Percentiles rank a stretch among this genome's conserved stretches.
These are phyloP conservation scores for Neofusicoccum parvum DNA, from an alignment of 2,329 filamentous ascomycete genomes.

Conservation along the genomic window DNA sequence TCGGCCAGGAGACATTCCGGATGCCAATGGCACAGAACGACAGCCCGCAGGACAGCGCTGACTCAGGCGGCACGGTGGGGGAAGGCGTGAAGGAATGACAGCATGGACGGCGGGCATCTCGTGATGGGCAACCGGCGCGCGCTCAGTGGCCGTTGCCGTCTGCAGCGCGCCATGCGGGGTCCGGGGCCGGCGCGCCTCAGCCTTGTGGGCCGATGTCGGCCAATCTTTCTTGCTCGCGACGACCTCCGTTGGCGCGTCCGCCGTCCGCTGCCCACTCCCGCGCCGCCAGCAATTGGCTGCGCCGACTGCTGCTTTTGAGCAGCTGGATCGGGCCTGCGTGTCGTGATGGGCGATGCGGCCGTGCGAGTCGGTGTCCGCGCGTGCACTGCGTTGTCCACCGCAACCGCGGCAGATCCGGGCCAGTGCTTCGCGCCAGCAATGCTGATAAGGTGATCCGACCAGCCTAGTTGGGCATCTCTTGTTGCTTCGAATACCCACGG, in stretches of 20 bases:
- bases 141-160: background rate
- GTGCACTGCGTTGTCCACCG: constrained; percentile 6
- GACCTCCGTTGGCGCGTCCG: background rate
- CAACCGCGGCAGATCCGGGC: background rate
- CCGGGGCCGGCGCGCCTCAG: constrained; percentile 11
- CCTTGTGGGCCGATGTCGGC: constrained; percentile 2
- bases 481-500: background rate
- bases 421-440: background rate
- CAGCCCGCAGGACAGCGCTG: background rate
- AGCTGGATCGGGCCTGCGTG: background rate
- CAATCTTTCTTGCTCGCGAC: background rate
- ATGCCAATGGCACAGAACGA: no score
- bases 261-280: background rate
- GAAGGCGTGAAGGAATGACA: no score
- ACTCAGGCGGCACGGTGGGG: no score
- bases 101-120: background rate
- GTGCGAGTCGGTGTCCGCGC: background rate
- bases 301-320: background rate
- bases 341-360: background rate
- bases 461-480: background rate
- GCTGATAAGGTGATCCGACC: background rate
- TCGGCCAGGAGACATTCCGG: no score
- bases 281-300: no score
- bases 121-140: background rate
- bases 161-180: background rate